Conservation (phyloP, 331 rosid species). For the Dryas integrifolia region DNA sequence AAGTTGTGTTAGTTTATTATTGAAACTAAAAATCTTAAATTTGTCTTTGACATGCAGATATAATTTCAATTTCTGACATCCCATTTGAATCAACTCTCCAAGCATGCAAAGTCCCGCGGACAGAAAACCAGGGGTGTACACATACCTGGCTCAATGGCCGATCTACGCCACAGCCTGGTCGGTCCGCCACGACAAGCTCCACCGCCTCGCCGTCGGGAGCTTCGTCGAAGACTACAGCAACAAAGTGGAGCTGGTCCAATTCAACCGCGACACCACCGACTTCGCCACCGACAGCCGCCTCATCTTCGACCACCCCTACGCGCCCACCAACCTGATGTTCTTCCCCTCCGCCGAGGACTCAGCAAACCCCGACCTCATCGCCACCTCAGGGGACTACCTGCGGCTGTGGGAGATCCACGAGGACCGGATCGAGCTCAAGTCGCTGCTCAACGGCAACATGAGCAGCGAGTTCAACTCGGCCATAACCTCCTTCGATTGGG, state of each 20-base stretch:
- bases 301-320: conserved; percentile 54
- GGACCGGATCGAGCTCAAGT: conserved; percentile 54
- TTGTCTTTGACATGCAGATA: neutral
- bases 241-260: conserved; percentile 59
- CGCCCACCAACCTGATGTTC: conserved; percentile 72
- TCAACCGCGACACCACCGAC: conserved; percentile 41
- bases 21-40: neutral
- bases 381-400: conserved; percentile 63
- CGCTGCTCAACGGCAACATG: conserved; percentile 47
- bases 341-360: conserved; percentile 53
- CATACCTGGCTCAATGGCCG: conserved; percentile 57
- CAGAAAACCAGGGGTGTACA: conserved; percentile 40
- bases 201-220: conserved; percentile 62
- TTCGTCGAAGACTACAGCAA: conserved; percentile 57
- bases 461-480: conserved; percentile 48
- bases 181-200: conserved; percentile 40
- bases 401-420: conserved; percentile 63
- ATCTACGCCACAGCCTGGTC: conserved; percentile 61
- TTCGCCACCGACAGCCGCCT: conserved; percentile 48
- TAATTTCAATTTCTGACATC: no score
- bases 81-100: neutral
- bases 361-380: conserved; percentile 52
- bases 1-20: no score
- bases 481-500: conserved; percentile 64
- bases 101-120: conserved; percentile 42